phyloP scores from a whole-genome alignment of 441 rosid genomes.

The Euphorbia schlechtendalii region DNA sequence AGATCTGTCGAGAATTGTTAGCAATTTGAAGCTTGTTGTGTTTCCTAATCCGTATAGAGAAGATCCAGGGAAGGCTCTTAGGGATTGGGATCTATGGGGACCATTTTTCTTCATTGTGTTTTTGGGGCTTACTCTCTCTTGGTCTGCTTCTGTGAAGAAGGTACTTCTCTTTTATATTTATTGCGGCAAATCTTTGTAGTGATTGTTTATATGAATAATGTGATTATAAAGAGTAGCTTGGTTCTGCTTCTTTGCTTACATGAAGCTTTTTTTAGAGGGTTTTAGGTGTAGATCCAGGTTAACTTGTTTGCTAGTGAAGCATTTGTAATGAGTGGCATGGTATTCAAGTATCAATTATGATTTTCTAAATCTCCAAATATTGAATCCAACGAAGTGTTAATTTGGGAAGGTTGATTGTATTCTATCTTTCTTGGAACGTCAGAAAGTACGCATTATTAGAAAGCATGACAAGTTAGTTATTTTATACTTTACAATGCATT shows the following conservation, averaged over 20 bases:
- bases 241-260: not conserved
- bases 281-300: too few species aligned
- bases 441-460: too few species aligned
- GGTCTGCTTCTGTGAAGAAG: constrained; percentile 91
- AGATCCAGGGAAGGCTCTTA: constrained; percentile 87
- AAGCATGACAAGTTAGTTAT: too few species aligned
- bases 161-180: constrained; percentile 19
- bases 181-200: not conserved
- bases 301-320: too few species aligned
- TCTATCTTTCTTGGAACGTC: too few species aligned
- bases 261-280: too few species aligned
- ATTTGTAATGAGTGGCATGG: too few species aligned
- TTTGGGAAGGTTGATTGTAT: too few species aligned
- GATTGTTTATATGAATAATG: not conserved
- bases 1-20: constrained; percentile 87
- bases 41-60: constrained; percentile 87
- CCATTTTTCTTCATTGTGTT: constrained; percentile 94
- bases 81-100: constrained; percentile 99
- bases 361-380: too few species aligned
- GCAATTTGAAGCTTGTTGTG: constrained; percentile 92
- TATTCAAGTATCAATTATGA: too few species aligned
- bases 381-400: too few species aligned
- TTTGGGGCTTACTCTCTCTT: constrained; percentile 80
- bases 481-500: too few species aligned
- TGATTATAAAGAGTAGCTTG: not conserved